Base-by-base conservation (phyloP, 2,329 filamentous ascomycete species). In the Sporothrix humicola region DNA sequence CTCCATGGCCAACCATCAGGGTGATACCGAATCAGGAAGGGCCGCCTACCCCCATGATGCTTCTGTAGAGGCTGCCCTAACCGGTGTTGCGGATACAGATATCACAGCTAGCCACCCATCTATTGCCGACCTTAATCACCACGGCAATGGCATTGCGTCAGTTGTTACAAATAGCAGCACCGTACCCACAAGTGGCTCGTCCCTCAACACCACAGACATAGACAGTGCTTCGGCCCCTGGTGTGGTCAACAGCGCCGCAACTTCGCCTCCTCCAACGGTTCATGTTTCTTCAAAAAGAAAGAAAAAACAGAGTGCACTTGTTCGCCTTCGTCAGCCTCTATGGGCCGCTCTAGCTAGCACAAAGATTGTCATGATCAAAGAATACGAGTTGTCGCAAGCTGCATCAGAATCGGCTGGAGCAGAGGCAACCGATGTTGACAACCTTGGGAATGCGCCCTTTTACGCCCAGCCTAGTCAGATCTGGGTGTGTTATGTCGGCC, bases 311-410 rank as follows among this genome's bases (percentile, higher is more conserved):
- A 95, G 93, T 80, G 94, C 94, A 74, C 93, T 96, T 82, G 94
- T 97, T 77, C 88, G 95, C 81, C 93, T 94, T 81, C 91, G 94
- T 80, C 95, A 98, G 83, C 95, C 95, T 68, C 89, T 98, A 77
- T 98, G 95, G 95, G 94, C 95, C 76, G 95, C 95, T 66, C 88
- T 98, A 78, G 95, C 95, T 70, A 97, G 94, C 83, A 97, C 95
- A 80, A 98, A 98, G 86, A 95, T 98, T 81, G 95, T 96, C 78
- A 94, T 97, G 83, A 91, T 97, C 80, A 96, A 97, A 84, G 95
- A 94, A 82, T 93, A 93, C 78, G 92, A 94, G 83, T 89, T 97
- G 80, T 95, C 93, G 77, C 90, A 93, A 80, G 90, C 91, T 73
- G 88, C 91, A 74, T 89, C 89, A 72, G 92, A 94, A 82, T 91